phyloP scores from a whole-genome alignment of 2,329 filamentous ascomycete genomes.

The Arthrobotrys pseudoclavata region DNA sequence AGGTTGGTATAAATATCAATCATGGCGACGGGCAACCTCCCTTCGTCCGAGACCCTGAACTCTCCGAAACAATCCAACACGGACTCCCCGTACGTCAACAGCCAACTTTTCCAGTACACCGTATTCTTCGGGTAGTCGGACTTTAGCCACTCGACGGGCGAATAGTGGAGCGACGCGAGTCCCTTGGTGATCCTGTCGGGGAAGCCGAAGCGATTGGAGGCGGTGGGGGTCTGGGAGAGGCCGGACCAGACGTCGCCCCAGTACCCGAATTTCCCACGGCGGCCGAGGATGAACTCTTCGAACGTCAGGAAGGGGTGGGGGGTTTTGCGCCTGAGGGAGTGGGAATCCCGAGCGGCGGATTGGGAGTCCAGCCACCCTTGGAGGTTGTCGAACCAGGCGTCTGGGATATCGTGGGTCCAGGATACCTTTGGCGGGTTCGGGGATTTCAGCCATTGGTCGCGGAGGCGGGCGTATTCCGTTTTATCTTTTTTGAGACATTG shows the following conservation, averaged over 20 bases:
- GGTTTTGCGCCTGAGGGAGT: slow-evolving; percentile 63
- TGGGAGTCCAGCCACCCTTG: slow-evolving; percentile 33
- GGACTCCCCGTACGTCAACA: slow-evolving; percentile 50
- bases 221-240: slow-evolving; percentile 25
- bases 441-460: slow-evolving; percentile 39
- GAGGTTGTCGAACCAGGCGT: slow-evolving; percentile 49
- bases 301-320: slow-evolving; percentile 68
- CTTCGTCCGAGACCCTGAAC: slow-evolving; percentile 37
- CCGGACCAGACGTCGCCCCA: slow-evolving; percentile 65
- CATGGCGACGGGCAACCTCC: slow-evolving; percentile 45
- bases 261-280: slow-evolving; percentile 56
- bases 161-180: background rate
- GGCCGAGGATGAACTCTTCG: slow-evolving; percentile 66
- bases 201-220: slow-evolving; percentile 1
- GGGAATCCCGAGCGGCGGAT: no score
- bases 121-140: slow-evolving; percentile 30
- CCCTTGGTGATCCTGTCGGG: slow-evolving; percentile 31
- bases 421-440: slow-evolving; percentile 6
- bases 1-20: slow-evolving; percentile 55
- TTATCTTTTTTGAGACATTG: slow-evolving; percentile 52
- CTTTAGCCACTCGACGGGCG: slow-evolving; percentile 32
- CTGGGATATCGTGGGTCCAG: slow-evolving; percentile 42
- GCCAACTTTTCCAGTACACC: slow-evolving; percentile 49
- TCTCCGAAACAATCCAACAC: slow-evolving; percentile 43
- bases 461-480: slow-evolving; percentile 33